phyloP scores from a whole-genome alignment of 345 rosid species.

The Eucalyptus dawsonii region DNA sequence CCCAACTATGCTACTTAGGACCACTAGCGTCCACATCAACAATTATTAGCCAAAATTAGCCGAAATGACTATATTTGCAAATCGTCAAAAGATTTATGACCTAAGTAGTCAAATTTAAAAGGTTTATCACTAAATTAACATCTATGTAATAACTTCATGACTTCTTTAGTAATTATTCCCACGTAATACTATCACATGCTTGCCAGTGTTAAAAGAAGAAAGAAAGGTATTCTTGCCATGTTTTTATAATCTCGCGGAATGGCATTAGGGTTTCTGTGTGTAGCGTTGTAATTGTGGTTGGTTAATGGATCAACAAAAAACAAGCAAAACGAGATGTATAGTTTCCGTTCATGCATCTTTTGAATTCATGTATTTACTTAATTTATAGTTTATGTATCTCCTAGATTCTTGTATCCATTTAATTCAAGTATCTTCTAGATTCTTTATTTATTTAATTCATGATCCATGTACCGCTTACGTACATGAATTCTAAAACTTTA shows the following conservation, averaged over 20 bases:
- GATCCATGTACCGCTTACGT: too few species aligned
- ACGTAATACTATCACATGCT: neutral
- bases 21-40: fast-evolving
- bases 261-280: neutral
- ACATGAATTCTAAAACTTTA: neutral
- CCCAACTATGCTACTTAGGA: fast-evolving
- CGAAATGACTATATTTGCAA: neutral
- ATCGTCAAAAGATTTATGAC: neutral
- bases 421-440: neutral
- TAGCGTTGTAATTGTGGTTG: neutral
- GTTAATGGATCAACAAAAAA: neutral
- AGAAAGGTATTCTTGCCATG: neutral
- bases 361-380: too few species aligned
- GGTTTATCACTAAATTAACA: neutral
- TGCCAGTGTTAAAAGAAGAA: neutral
- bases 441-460: too few species aligned
- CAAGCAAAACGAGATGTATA: too few species aligned
- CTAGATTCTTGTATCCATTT: neutral
- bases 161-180: too few species aligned
- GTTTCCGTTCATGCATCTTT: too few species aligned
- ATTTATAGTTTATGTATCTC: too few species aligned
- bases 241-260: neutral
- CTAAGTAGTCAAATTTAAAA: neutral
- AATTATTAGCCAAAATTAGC: fast-evolving
- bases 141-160: neutral